Base-by-base conservation (phyloP, 805 yeast species). In the Ogataea zsoltii region DNA sequence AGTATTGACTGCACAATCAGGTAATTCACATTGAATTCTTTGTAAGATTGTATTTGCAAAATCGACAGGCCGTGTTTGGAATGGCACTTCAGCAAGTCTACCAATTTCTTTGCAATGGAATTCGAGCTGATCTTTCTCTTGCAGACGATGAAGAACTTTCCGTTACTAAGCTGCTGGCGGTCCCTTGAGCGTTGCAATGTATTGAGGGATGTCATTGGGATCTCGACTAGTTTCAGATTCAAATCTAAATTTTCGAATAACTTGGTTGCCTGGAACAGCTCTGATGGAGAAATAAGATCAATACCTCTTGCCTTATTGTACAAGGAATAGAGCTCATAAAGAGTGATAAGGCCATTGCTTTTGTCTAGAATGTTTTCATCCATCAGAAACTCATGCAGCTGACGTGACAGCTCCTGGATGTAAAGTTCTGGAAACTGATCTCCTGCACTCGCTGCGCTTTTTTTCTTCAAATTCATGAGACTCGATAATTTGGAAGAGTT, bases 391-490 rank as follows among this genome's bases (percentile, higher is more conserved):
- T 87, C 96, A 33, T 88, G 82, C 2, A 92, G 60, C 57, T 88
- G 91, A 42, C 96, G 74, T 0, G 97, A 79, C 14, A 89, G 67
- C 56, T 89, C 96, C 47, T 80, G 79, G 23, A 76, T 44, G 49
- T 66, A 68, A 11, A 64, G 38, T 9, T 40, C 41, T 4, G 63
- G 55, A 4, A 53, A 44, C 6, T 55, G 55, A 28, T 50, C 43
- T 28, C 46, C 45, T 5, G 50, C 49, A 9, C 32, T 29, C 1
- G 18, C 16, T 5, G 46, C 37, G 1, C 42, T 25, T 26, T 41
- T 45, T 4, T 28, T 31, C 32, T 54, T 62, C 29, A 62, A 44
- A 33, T 21, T 46, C 15, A 51, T 34, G 19, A 66, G 39, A 26
- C 56, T 53, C 3, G 54, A 44, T 2, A 56, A 15, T 15, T 55